Base-by-base conservation (phyloP, 2,329 filamentous ascomycete genomes). In the Ceratocystis destructans region DNA sequence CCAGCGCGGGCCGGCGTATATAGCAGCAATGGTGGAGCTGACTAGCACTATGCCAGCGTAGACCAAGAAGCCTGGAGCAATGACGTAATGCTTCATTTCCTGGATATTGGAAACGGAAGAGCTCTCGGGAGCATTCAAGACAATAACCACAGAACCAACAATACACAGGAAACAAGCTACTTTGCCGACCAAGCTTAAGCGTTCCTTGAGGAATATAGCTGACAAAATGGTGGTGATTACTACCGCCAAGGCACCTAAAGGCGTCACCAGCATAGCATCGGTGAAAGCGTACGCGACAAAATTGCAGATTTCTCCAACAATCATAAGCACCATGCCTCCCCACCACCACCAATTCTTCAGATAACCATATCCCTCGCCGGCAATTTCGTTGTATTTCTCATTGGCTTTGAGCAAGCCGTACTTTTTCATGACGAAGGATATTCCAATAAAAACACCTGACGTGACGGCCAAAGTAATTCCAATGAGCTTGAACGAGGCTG, bases 241-340 rank as follows among this genome's bases (percentile, higher is more conserved):
- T 68, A 97, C 94, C 1, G 90, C 90, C 63, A 97, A 79, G 2
- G 93, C 93, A 69, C 93, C 93, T 65, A 97, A 80, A 3, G 93
- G 92, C 0, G 93, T 96, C 65, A 97, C 93, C 69, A 97, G 79
- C 71, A 97, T 96, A 68, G 93, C 93, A 75, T 97, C 94, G 69
- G 94, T 94, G 72, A 97, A 97, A 66, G 91, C 90, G 74, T 97
- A 97, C 65, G 94, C 94, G 74, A 93, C 90, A 74, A 97, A 96
- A 77, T 99, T 99, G 83, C 90, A 96, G 66, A 96, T 84, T 76
- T 99, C 94, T 71, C 94, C 94, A 55, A 97, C 72, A 71, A 97
- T 96, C 94, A 99, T 97, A 68, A 97, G 81, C 0, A 80, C 91
- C 94, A 99, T 97, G 71, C 94, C 94, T 1, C 79, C 76, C 94